Evolutionary conservation across 2,329 filamentous ascomycete genomes (phyloP), one percentile per base, ranked within the genome.

Genomic region (Elsinoe arachidis): DNA sequence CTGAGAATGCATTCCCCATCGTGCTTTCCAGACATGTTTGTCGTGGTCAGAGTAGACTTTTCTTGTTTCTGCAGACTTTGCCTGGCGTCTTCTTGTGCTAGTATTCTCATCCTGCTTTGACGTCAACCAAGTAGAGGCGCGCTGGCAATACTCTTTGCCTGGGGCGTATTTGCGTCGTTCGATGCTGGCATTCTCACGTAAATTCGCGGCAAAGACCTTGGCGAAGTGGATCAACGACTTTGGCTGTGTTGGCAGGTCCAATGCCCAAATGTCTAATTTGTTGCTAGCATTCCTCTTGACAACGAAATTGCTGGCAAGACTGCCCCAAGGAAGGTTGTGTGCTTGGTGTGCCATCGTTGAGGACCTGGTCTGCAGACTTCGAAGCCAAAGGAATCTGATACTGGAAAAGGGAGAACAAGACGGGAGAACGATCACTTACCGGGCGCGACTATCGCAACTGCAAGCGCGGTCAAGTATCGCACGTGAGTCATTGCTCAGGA

Each of bases 111-210:
- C 26, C 14, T 21, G 33, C 14, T 37, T 5, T 12, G 49, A 53
- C 6, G 33, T 53, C 12, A 30, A 35, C 49, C 49, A 53, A 15
- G 49, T 37, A 10, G 19, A n/a, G 17, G 49, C 49, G 17, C 49
- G 49, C 15, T 30, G 49, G 14, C 49, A 14, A 30, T 35, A 53
- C 3, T 53, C 49, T 23, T 35, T 19, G 19, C 26, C 33, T 12
- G 49, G 14, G 21, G 49, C 49, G 15, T 35, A 53, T 19, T 53
- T 53, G 33, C 49, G 33, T 17, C 49, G 26, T 30, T 53, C 49
- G 15, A 53, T 23, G 19, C 23, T 12, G 11, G 49, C 49, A 37
- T 53, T 37, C 7, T 53, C 49, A n/a, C 30, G 49, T 3, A 53
- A 15, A 37, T 53, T 53, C 49, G 33, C 35, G 12, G 30, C 26